Evolutionary conservation across 345 rosid species (phyloP).

Genomic region (Citrus trifoliata): DNA sequence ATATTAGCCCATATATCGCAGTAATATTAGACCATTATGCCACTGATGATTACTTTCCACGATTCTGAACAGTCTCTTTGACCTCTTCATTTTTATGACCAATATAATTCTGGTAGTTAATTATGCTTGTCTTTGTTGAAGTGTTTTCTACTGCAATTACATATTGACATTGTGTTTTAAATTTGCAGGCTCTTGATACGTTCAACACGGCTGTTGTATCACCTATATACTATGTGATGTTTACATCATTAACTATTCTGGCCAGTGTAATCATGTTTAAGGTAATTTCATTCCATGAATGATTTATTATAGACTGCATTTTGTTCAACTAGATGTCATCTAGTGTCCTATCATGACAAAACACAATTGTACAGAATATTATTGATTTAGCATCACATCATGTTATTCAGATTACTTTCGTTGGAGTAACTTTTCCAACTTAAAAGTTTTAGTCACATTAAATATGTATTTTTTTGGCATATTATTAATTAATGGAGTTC

Average conservation of each 20-base stretch:
- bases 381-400: background rate
- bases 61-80: background rate
- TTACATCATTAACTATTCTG: slow-evolving; percentile 78
- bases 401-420: background rate
- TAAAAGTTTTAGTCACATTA: background rate
- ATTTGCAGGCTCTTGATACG: slow-evolving; percentile 86
- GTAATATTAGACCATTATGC: background rate
- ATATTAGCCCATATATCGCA: background rate
- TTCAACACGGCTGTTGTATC: slow-evolving; percentile 91
- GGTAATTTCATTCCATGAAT: slow-evolving; percentile 30
- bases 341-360: background rate
- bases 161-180: slow-evolving; percentile 7
- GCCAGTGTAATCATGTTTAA: slow-evolving; percentile 95
- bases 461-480: too few relatives aligned
- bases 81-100: background rate
- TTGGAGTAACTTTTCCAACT: background rate
- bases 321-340: background rate
- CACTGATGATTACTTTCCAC: background rate
- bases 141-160: background rate
- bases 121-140: background rate
- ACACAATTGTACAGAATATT: background rate
- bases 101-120: background rate
- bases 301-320: background rate
- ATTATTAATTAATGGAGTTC: background rate
- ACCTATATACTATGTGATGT: slow-evolving; percentile 90